Evolutionary conservation across 441 rosid genomes (phyloP).

Genomic region (Euphorbia celastroides): DNA sequence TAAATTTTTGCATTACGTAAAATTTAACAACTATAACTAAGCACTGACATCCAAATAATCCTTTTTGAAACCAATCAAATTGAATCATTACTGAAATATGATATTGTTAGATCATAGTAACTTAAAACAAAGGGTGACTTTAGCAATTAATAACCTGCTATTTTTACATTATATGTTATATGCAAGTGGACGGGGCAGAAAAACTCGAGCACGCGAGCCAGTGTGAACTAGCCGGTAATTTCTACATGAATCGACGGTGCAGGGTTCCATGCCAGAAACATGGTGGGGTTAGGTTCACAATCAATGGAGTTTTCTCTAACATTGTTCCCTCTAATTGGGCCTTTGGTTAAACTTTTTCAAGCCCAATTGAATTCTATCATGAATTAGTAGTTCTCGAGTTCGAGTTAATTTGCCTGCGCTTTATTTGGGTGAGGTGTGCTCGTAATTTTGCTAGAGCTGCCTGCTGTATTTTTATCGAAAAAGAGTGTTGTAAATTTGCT

Average conservation of each 20-base stretch:
- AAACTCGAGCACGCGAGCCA: no score
- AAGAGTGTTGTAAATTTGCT: not conserved
- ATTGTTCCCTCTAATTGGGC: slow-evolving; percentile 47
- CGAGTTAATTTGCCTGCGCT: slow-evolving; percentile 2
- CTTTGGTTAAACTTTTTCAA: slow-evolving; percentile 58
- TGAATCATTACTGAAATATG: no score
- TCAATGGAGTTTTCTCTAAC: slow-evolving; percentile 47
- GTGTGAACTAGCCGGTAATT: no score
- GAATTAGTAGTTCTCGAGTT: not conserved
- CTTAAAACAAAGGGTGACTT: no score
- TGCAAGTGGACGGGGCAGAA: no score
- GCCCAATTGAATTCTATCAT: slow-evolving; percentile 48
- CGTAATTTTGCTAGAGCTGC: slow-evolving; percentile 50
- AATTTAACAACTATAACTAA: no score
- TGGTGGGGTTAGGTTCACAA: slow-evolving; percentile 64
- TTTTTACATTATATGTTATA: no score
- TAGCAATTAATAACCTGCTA: no score
- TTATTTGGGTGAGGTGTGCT: slow-evolving; percentile 66
- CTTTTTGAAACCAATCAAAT: no score
- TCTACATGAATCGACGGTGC: not conserved
- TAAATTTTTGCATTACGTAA: no score
- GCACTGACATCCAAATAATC: no score
- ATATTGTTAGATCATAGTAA: no score
- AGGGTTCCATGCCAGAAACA: slow-evolving; percentile 64
- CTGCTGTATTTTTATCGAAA: slow-evolving; percentile 35